Percentiles rank a stretch among this genome's conserved stretches.
These are phyloP conservation scores for Calycina herbarum DNA, from an alignment of 2,329 filamentous ascomycete species.

Conservation along the genomic window DNA sequence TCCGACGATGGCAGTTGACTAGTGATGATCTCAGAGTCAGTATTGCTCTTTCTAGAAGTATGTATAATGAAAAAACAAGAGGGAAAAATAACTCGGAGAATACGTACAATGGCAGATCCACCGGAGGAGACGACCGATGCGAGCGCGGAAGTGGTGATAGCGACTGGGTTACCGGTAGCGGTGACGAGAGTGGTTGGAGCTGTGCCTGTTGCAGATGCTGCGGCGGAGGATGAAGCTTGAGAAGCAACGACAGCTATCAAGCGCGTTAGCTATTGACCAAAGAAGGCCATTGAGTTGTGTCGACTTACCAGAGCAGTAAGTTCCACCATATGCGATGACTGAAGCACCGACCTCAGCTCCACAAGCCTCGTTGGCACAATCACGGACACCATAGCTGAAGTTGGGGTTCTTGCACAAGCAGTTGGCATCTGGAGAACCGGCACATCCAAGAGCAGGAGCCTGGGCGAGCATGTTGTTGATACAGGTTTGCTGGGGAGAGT, in stretches of 20 bases:
- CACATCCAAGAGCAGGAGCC: slow-evolving; percentile 44
- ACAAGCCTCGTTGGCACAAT: slow-evolving; percentile 47
- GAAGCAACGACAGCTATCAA: slow-evolving; percentile 8
- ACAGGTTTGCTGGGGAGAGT: slow-evolving; percentile 38
- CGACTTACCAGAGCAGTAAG: slow-evolving; percentile 31
- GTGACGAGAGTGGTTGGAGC: not conserved
- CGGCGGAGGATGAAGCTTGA: not conserved
- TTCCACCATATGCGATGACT: slow-evolving; percentile 35
- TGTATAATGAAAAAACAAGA: too few species aligned
- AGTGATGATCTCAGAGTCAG: too few species aligned
- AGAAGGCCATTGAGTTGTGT: not conserved
- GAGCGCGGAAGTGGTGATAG: slow-evolving; percentile 28
- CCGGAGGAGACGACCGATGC: slow-evolving; percentile 21
- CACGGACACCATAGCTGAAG: slow-evolving; percentile 49
- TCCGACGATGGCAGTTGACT: slow-evolving; percentile 19
- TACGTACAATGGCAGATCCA: slow-evolving; percentile 16
- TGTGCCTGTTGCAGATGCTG: not conserved
- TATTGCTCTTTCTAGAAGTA: too few species aligned
- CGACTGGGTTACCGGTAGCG: slow-evolving; percentile 10
- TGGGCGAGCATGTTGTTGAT: slow-evolving; percentile 47
- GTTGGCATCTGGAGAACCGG: slow-evolving; percentile 33
- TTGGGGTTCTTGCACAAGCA: slow-evolving; percentile 47
- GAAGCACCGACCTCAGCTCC: slow-evolving; percentile 29
- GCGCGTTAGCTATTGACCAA: not conserved
- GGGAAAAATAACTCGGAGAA: too few species aligned